Conservation (phyloP, 805 yeast species). For the Sugiyamaella mastotermitis region DNA sequence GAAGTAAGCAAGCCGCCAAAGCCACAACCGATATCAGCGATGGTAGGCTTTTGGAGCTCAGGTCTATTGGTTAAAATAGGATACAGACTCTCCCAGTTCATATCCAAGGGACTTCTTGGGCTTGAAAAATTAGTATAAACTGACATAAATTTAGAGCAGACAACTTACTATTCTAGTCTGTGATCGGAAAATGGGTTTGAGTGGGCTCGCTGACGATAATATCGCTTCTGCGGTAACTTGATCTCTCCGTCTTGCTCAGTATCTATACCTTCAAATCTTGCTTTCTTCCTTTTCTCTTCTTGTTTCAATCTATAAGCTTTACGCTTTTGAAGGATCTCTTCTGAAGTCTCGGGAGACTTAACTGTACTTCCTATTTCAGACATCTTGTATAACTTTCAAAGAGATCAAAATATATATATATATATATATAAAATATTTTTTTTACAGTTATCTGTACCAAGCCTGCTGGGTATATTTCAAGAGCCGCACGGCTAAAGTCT, state of each 20-base stretch:
- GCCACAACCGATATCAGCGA: slow-evolving; percentile 97
- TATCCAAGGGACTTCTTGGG: slow-evolving; percentile 69
- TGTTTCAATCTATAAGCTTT: slow-evolving; percentile 38
- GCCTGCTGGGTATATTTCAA: too few relatives aligned
- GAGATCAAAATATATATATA: too few relatives aligned
- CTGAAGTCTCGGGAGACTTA: too few relatives aligned
- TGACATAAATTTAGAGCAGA: too few relatives aligned
- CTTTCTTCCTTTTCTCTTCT: slow-evolving; percentile 44
- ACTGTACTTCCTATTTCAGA: too few relatives aligned
- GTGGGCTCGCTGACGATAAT: slow-evolving; percentile 94
- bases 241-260: slow-evolving; percentile 25
- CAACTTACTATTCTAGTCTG: slow-evolving; percentile 59
- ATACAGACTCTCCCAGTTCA: slow-evolving; percentile 82
- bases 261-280: slow-evolving; percentile 33
- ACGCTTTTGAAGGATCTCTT: too few relatives aligned
- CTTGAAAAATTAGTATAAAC: slow-evolving; percentile 11
- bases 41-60: slow-evolving; percentile 38
- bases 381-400: too few relatives aligned
- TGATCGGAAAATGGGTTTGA: slow-evolving; percentile 97
- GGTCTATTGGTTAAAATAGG: slow-evolving; percentile 56
- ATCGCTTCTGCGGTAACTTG: slow-evolving; percentile 62
- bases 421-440: too few relatives aligned
- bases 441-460: too few relatives aligned
- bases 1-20: slow-evolving; percentile 87
- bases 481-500: too few relatives aligned